A percentile compares a stretch with the other conserved stretches of the same genome.
phyloP scores from a whole-genome alignment of 768 basidiomycete species.

The Boletus rufocinnamomeus region DNA sequence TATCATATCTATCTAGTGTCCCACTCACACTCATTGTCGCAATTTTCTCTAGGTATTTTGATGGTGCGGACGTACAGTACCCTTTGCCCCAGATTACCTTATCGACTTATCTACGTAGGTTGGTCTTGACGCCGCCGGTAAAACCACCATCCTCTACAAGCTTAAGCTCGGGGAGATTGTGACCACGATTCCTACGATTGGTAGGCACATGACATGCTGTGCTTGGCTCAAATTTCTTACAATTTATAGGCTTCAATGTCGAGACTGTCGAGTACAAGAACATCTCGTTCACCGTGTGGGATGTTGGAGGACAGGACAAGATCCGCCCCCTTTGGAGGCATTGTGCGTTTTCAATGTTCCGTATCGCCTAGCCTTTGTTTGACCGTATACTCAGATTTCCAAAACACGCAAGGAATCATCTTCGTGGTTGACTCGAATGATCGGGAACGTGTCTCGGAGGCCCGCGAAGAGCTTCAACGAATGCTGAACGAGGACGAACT shows the following conservation, averaged over 20 bases:
- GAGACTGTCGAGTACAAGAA: slow-evolving; percentile 99
- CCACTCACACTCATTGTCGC: slow-evolving; percentile 27
- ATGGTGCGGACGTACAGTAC: slow-evolving; percentile 59
- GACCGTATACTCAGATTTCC: slow-evolving; percentile 76
- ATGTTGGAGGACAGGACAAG: slow-evolving; percentile 99
- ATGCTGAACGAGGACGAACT: slow-evolving; percentile 99
- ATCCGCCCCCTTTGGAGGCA: slow-evolving; percentile 99
- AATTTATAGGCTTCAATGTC: slow-evolving; percentile 91
- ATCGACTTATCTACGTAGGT: slow-evolving; percentile 53
- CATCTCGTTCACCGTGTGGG: slow-evolving; percentile 99
- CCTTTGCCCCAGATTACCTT: slow-evolving; percentile 23
- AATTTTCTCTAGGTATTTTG: slow-evolving; percentile 77
- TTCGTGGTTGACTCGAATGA: slow-evolving; percentile 99
- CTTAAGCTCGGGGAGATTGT: slow-evolving; percentile 99
- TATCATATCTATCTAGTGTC: slow-evolving; percentile 23
- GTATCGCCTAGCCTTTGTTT: slow-evolving; percentile 13
- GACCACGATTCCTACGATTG: slow-evolving; percentile 99
- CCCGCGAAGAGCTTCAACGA: slow-evolving; percentile 97
- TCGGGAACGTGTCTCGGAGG: slow-evolving; percentile 98
- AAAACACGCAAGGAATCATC: slow-evolving; percentile 99
- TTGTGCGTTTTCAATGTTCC: slow-evolving; percentile 62
- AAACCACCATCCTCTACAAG: slow-evolving; percentile 99
- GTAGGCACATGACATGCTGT: slow-evolving; percentile 49
- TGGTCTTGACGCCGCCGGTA: slow-evolving; percentile 98
- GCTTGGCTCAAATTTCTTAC: slow-evolving; percentile 13